Base-by-base conservation (phyloP, 1,284 basidiomycete genomes). In the Boletus sp. region DNA sequence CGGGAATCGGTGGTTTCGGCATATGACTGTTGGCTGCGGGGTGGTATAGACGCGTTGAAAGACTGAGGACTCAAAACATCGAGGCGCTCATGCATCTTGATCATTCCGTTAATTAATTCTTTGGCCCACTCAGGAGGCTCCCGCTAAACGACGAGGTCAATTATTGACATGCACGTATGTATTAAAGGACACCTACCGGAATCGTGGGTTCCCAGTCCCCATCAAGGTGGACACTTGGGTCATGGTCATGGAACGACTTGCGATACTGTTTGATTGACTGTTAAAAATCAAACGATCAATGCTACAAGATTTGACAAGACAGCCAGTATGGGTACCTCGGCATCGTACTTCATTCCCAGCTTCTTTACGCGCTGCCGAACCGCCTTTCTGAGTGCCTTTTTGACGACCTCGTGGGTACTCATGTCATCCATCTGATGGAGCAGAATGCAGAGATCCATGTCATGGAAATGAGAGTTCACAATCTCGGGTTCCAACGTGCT, bases 121-220 rank as follows among this genome's bases (percentile, higher is more conserved):
- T 85, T 79, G 14, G 88, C 90, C 90, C 90, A 93, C 65, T 83
- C 83, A 6, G 90, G 90, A n/a, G 89, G 85, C 63, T 90, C 86
- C 77, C 84, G 72, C 64, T 70, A 52, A 56, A 57, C 19, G 27
- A 47, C 21, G 57, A 37, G 17, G 17, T 65, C 58, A 61, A 55
- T 28, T 44, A 43, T 25, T 31, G 30, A 28, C 16, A 28, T 50
- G 16, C 19, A 37, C 21, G 43, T 25, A 58, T 9, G 35, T 30
- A 54, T 63, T 73, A 74, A 46, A 76, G 74, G 33, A 55, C 27
- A 58, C 63, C 40, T 56, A 69, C 68, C 56, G 67, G 53, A 61
- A 67, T 27, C 19, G 63, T 60, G n/a, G 74, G 74, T 62, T 80
- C 74, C 56, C 80, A 78, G 47, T 74, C 77, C 1, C 76, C 73